phyloP scores from a whole-genome alignment of 176 grass and related monocot genomes.

The Tuctoria greenei region DNA sequence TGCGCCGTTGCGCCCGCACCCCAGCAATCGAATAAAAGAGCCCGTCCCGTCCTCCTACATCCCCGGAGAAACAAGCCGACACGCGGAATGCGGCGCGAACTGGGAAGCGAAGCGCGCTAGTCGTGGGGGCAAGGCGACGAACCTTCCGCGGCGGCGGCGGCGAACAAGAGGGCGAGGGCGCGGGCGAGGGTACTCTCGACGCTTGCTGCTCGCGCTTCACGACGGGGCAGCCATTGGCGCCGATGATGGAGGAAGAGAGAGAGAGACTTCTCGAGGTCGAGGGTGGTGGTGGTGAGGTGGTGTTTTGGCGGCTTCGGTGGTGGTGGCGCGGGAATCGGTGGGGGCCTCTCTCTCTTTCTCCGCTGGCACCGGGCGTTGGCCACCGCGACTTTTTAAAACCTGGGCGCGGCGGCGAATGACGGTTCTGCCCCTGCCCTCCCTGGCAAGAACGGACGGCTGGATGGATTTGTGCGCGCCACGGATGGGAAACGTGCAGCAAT shows the following conservation, averaged over 20 bases:
- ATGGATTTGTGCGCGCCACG: background rate
- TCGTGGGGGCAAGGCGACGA: background rate
- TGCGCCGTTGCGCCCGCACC: background rate
- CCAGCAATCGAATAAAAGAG: slow-evolving; percentile 19
- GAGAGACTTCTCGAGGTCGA: background rate
- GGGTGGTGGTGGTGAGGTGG: background rate
- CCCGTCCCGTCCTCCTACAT: background rate
- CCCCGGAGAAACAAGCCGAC: background rate
- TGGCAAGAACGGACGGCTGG: background rate
- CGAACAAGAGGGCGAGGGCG: too few species aligned
- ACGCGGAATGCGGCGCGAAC: slow-evolving; percentile 21
- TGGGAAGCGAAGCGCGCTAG: background rate
- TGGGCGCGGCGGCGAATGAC: background rate
- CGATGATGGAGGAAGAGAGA: background rate
- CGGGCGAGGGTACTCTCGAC: background rate
- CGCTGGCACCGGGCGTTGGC: slow-evolving; percentile 22
- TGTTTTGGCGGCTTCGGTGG: slow-evolving; percentile 30
- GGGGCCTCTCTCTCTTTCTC: slow-evolving; percentile 7
- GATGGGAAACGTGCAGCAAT: slow-evolving; percentile 16
- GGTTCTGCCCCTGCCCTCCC: slow-evolving; percentile 1
- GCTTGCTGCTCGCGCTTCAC: slow-evolving; percentile 17
- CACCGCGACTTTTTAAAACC: slow-evolving; percentile 37
- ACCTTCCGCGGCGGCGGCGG: slow-evolving; percentile 23
- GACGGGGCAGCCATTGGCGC: slow-evolving; percentile 11
- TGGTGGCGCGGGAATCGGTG: background rate